Evolutionary conservation across 1,139 yeast genomes (phyloP), one percentile per base, ranked within the genome.

Genomic region (Geotrichum reessii): DNA sequence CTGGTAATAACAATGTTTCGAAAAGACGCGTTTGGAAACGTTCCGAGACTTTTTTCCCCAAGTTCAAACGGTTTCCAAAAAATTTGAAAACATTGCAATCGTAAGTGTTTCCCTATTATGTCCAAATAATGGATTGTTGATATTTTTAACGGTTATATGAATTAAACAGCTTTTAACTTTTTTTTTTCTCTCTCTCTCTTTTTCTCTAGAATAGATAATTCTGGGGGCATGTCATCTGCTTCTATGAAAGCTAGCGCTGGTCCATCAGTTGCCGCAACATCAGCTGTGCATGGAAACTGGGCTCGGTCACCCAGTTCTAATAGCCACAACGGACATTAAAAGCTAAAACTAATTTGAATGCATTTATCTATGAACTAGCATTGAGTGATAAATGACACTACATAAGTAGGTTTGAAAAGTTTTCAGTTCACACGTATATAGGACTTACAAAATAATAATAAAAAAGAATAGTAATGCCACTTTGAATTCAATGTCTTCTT

Each of bases 1-100:
- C 55, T 12, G 40, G 27, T 19, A 37, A 24, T 37, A 19, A 5
- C 44, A 37, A n/a, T n/a, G 5, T n/a, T 8, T 37, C 44, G 17
- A 56, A 44, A 21, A 50, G 44, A 24, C 44, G 44, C 17, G 17
- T 50, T n/a, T 46, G 47, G 40, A 50, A 50, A 24, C 53, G 50
- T 4, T 42, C 59, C n/a, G 59, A 57, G 33, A 57, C 59, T 2
- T 57, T 57, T 49, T 57, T 57, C 27, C 59, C 59, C n/a, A 48
- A 52, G 19, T 53, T 57, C 21, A 52, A 57, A 17, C 19, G 55
- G 27, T 28, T 33, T 48, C 56, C 59, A 22, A 56, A 52, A 17
- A 33, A 42, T 12, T 12, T 52, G 17, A 56, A 56, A 46, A 22
- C 17, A 7, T 17, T 27, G 28, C n/a, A 52, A 17, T 12, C 28